Conservation (phyloP, 1,139 yeast genomes). For the Debaryomyces coudertii region DNA sequence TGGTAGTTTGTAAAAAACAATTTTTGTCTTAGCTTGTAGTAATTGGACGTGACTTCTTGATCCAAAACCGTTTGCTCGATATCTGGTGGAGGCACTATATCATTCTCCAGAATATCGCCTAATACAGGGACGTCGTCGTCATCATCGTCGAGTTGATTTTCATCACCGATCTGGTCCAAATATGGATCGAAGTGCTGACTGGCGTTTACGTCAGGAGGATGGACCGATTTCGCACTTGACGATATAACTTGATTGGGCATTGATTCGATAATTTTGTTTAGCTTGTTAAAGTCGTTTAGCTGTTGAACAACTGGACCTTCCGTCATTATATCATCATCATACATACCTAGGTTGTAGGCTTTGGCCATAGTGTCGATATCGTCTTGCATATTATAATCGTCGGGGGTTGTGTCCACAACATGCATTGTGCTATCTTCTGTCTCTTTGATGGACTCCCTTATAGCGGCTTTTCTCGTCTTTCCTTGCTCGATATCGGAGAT, state of each 20-base stretch:
- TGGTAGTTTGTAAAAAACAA: slow-evolving; percentile 44
- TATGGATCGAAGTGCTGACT: slow-evolving; percentile 22
- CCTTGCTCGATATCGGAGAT: slow-evolving; percentile 1
- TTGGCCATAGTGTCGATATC: slow-evolving; percentile 61
- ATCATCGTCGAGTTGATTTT: slow-evolving; percentile 12
- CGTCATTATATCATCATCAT: slow-evolving; percentile 61
- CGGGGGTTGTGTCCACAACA: slow-evolving; percentile 35
- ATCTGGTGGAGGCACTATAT: slow-evolving; percentile 20
- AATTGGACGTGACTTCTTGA: slow-evolving; percentile 55
- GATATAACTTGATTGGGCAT: slow-evolving; percentile 19
- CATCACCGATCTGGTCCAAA: slow-evolving; percentile 25
- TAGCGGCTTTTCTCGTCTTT: neutral
- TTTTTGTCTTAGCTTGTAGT: slow-evolving; percentile 59
- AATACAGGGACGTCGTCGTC: slow-evolving; percentile 38
- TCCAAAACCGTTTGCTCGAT: slow-evolving; percentile 38
- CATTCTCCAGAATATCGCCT: slow-evolving; percentile 44
- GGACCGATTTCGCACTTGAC: neutral
- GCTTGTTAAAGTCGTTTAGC: slow-evolving; percentile 55
- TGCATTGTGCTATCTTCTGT: slow-evolving; percentile 20
- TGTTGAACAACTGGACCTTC: slow-evolving; percentile 61
- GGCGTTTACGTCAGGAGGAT: slow-evolving; percentile 18
- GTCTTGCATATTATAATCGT: slow-evolving; percentile 42
- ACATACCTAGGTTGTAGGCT: slow-evolving; percentile 61
- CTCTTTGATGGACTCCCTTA: slow-evolving; percentile 22
- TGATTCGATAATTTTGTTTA: slow-evolving; percentile 52